Percentiles rank a stretch among this genome's conserved stretches.
These are phyloP conservation scores for Prorocentrum cordatum DNA, from an alignment of 169 alveolate species.

Conservation along the genomic window DNA sequence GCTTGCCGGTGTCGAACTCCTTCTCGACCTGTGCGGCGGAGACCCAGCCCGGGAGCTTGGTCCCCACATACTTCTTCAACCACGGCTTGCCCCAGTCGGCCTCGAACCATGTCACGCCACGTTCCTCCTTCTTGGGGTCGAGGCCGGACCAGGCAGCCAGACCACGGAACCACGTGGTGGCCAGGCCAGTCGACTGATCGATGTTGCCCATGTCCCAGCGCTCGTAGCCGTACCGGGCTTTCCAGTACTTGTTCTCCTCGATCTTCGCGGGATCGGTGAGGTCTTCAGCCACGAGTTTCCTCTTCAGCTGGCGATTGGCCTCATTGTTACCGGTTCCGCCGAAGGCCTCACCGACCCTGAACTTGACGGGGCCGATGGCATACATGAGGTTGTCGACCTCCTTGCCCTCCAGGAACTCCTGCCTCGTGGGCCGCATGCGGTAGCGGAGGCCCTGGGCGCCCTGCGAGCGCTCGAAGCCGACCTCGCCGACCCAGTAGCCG, in stretches of 20 bases:
- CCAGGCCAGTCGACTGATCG: slow-evolving; percentile 18
- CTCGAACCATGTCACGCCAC: slow-evolving; percentile 67
- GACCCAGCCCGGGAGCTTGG: too few relatives aligned
- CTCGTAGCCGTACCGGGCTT: slow-evolving; percentile 60
- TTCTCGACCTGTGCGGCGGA: too few relatives aligned
- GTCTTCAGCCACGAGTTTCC: slow-evolving; percentile 42
- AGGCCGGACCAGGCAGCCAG: slow-evolving; percentile 63
- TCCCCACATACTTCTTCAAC: too few relatives aligned
- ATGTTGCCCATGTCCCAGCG: slow-evolving; percentile 59
- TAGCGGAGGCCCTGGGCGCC: slow-evolving; percentile 20
- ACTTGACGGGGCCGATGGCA: slow-evolving; percentile 62
- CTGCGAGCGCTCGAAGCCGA: slow-evolving; percentile 64
- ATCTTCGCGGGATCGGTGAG: background rate
- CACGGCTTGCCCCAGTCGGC: slow-evolving; percentile 60
- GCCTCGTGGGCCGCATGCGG: background rate
- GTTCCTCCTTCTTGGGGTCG: slow-evolving; percentile 63
- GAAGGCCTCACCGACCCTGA: slow-evolving; percentile 52
- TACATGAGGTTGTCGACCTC: background rate
- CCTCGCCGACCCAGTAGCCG: slow-evolving; percentile 68
- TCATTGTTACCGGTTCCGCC: slow-evolving; percentile 67
- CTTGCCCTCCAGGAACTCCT: background rate
- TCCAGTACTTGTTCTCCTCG: slow-evolving; percentile 68
- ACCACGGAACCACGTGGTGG: slow-evolving; percentile 32
- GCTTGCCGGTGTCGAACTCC: too few relatives aligned
- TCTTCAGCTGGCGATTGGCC: slow-evolving; percentile 45